Evolutionary conservation across 768 basidiomycete species (phyloP), one percentile per base, ranked within the genome.

Genomic region (Strobilomyces dryophilus): DNA sequence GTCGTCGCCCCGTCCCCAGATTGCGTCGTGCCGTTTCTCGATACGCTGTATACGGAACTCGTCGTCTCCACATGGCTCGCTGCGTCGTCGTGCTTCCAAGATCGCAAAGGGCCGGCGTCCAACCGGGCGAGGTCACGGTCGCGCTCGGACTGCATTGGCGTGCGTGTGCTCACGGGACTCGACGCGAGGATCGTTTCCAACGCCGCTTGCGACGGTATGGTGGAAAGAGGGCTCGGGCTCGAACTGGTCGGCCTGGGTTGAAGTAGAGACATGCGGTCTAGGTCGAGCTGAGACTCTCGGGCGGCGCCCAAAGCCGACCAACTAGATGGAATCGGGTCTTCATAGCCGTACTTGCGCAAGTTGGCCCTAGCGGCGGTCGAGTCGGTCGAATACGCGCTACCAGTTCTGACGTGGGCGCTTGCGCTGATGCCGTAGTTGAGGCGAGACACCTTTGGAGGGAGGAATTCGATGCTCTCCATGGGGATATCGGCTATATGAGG

Each of bases 371-470:
- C 59, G 1, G 48, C 58, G 2, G 56, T 40, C 1, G 66, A 64
- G 12, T 64, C 62, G 1, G 61, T 57, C 39, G 68, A 68, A 35
- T 68, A 68, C 11, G 59, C 9, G 52, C 64, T 70, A 0, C 56
- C 60, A 12, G 59, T 24, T 4, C 24, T 24, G 24, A 10, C 31
- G 47, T 5, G 24, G 24, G 49, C 9, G 21, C 47, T 50, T 20
- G 39, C 6, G 11, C 27, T 18, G 18, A 46, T 21, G 18, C 43
- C 35, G 31, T 7, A 46, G 21, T 57, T 55, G 40, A 57, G 56
- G 21, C 32, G 37, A 18, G 62, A 50, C 10, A 45, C 27, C 20
- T n/a, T 55, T 17, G 31, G 32, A 29, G 42, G 48, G 1, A 17
- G 18, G 6, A 47, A 34, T 17, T 14, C 27, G 24, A 29, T 5